These are phyloP conservation scores for Phytopythium chamaehyphon DNA, from an alignment of 352 stramenopile genomes.

Conservation along the genomic window DNA sequence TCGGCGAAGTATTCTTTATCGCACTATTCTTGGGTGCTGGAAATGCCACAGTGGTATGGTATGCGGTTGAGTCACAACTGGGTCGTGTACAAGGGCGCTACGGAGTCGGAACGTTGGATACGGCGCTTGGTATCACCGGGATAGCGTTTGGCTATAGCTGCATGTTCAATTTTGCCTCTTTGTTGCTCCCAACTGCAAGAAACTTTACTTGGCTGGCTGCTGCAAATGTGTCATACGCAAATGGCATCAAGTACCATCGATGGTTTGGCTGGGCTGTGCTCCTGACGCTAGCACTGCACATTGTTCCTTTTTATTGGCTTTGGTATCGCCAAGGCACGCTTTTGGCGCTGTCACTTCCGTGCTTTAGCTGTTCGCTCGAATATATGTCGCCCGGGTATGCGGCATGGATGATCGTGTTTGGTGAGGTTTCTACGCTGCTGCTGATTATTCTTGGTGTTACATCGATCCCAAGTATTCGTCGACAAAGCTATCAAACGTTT, in stretches of 20 bases:
- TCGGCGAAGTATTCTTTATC: not conserved
- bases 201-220: slow-evolving; percentile 41
- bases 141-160: slow-evolving; percentile 23
- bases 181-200: slow-evolving; percentile 30
- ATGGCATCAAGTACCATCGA: slow-evolving; percentile 39
- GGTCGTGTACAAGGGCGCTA: slow-evolving; percentile 1
- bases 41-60: slow-evolving; percentile 17
- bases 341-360: slow-evolving; percentile 10
- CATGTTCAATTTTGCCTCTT: slow-evolving; percentile 42
- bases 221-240: slow-evolving; percentile 35
- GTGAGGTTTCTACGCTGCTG: slow-evolving; percentile 1
- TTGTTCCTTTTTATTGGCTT: slow-evolving; percentile 13
- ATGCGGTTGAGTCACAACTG: slow-evolving; percentile 8
- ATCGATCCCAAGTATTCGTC: slow-evolving; percentile 16
- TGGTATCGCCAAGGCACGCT: slow-evolving; percentile 20
- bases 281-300: slow-evolving; percentile 16
- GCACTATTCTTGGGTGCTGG: slow-evolving; percentile 4
- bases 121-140: slow-evolving; percentile 13
- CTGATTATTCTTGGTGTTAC: slow-evolving; percentile 16
- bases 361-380: slow-evolving; percentile 16
- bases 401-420: slow-evolving; percentile 17
- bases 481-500: slow-evolving; percentile 15
- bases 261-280: slow-evolving; percentile 32
- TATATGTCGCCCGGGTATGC: slow-evolving; percentile 8
- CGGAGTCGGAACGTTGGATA: slow-evolving; percentile 9